Evolutionary conservation across 345 rosid species (phyloP).

Genomic region (Moricandia moricandioides): DNA sequence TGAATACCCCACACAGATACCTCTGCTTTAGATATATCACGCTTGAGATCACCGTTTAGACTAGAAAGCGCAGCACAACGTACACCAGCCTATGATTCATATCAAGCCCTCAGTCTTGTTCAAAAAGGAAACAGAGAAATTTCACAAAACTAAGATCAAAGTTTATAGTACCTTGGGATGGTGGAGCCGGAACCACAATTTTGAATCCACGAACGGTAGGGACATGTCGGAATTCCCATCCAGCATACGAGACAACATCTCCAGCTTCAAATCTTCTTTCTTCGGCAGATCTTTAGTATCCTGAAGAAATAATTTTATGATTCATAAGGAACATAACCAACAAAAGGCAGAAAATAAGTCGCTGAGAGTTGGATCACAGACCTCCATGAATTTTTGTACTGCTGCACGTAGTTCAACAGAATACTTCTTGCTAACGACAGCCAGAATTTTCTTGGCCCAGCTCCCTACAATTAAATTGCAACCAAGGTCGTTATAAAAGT

Average conservation of each 20-base stretch:
- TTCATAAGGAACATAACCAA: conserved; percentile 6
- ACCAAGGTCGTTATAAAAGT: neutral
- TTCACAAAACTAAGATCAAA: conserved; percentile 1
- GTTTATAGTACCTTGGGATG: conserved; percentile 72
- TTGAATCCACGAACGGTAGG: conserved; percentile 53
- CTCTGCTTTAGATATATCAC: conserved; percentile 50
- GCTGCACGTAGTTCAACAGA: conserved; percentile 62
- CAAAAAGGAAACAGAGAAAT: neutral
- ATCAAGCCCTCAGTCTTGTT: conserved; percentile 19
- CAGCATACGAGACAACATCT: conserved; percentile 54
- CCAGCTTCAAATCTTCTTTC: conserved; percentile 51
- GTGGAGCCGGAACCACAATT: conserved; percentile 77
- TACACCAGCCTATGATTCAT: conserved; percentile 59
- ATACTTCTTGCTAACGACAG: conserved; percentile 59
- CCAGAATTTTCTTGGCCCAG: conserved; percentile 68
- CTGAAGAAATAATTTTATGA: conserved; percentile 39
- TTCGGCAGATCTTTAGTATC: conserved; percentile 46
- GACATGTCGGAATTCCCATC: conserved; percentile 58
- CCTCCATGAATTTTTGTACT: conserved; percentile 64
- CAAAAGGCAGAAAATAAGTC: neutral
- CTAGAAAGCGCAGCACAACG: conserved; percentile 67
- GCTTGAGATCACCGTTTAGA: conserved; percentile 55
- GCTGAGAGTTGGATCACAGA: conserved; percentile 29
- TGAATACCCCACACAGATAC: conserved; percentile 39
- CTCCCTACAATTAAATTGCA: conserved; percentile 47